phyloP scores from a whole-genome alignment of 139 green algal genomes.

The Picochlorum sp. region DNA sequence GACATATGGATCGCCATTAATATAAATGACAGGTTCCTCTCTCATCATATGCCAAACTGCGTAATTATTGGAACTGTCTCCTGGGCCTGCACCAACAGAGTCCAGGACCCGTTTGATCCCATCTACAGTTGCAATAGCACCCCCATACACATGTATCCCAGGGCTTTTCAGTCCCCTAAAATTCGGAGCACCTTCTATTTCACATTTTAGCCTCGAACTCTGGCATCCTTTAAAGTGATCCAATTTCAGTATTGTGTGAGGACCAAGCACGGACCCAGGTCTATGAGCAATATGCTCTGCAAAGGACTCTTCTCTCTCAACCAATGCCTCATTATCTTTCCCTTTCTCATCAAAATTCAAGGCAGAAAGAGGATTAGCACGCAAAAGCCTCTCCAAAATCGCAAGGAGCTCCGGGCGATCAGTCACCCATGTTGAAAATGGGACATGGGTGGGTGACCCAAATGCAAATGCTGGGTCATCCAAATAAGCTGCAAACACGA shows the following conservation, averaged over 20 bases:
- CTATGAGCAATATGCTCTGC: slow-evolving; percentile 39
- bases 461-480: slow-evolving; percentile 49
- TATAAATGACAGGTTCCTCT: slow-evolving; percentile 90
- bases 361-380: slow-evolving; percentile 74
- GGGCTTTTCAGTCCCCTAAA: slow-evolving; percentile 52
- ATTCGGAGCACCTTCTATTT: slow-evolving; percentile 63
- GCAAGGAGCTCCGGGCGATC: slow-evolving; percentile 59
- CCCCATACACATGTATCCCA: slow-evolving; percentile 65
- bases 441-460: slow-evolving; percentile 23
- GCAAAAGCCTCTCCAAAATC: slow-evolving; percentile 66
- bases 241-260: slow-evolving; percentile 82
- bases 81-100: slow-evolving; percentile 25
- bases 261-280: slow-evolving; percentile 56
- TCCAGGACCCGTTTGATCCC: slow-evolving; percentile 44
- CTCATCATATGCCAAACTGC: slow-evolving; percentile 90
- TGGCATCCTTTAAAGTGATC: slow-evolving; percentile 66
- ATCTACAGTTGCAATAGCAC: slow-evolving; percentile 79
- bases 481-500: slow-evolving; percentile 80
- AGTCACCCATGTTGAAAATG: slow-evolving; percentile 63
- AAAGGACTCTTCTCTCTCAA: slow-evolving; percentile 9
- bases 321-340: neutral
- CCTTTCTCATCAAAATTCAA: slow-evolving; percentile 56
- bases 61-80: neutral
- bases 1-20: slow-evolving; percentile 88
- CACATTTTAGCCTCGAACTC: slow-evolving; percentile 23